Evolutionary conservation across 106 monocot genomes (phyloP).

Genomic region (Dactylorhiza incarnata): DNA sequence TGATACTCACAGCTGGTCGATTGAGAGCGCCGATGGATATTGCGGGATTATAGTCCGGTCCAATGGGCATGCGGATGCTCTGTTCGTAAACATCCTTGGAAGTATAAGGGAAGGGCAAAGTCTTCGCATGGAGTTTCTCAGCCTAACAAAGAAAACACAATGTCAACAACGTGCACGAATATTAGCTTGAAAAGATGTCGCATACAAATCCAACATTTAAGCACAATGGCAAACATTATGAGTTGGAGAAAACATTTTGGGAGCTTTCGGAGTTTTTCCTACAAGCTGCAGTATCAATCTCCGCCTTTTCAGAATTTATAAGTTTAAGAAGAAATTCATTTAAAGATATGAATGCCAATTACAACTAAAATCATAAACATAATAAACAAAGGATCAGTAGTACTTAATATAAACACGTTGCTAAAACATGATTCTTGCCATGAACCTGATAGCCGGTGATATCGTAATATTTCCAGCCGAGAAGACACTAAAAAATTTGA

Average conservation of each 20-base stretch:
- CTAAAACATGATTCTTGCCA: background rate
- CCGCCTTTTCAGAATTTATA: background rate
- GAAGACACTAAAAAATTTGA: background rate
- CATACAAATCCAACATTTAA: background rate
- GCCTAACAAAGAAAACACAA: slow-evolving; percentile 38
- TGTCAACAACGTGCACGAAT: background rate
- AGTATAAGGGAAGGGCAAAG: slow-evolving; percentile 70
- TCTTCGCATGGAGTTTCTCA: slow-evolving; percentile 60
- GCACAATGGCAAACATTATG: background rate
- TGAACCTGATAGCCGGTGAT: background rate
- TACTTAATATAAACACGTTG: background rate
- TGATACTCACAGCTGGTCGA: slow-evolving; percentile 67
- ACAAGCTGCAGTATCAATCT: too few species aligned
- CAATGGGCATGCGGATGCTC: slow-evolving; percentile 94
- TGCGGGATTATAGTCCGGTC: slow-evolving; percentile 82
- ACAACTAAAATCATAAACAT: background rate
- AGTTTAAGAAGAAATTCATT: background rate
- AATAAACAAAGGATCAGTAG: background rate
- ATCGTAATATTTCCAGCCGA: background rate
- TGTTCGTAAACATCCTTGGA: slow-evolving; percentile 82
- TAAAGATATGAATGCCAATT: background rate
- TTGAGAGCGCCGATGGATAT: slow-evolving; percentile 69
- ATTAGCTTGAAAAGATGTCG: background rate
- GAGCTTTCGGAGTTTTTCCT: too few species aligned
- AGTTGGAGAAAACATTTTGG: background rate